Evolutionary conservation across 1,284 basidiomycete species (phyloP).

Genomic region (Hemileia vastatrix): DNA sequence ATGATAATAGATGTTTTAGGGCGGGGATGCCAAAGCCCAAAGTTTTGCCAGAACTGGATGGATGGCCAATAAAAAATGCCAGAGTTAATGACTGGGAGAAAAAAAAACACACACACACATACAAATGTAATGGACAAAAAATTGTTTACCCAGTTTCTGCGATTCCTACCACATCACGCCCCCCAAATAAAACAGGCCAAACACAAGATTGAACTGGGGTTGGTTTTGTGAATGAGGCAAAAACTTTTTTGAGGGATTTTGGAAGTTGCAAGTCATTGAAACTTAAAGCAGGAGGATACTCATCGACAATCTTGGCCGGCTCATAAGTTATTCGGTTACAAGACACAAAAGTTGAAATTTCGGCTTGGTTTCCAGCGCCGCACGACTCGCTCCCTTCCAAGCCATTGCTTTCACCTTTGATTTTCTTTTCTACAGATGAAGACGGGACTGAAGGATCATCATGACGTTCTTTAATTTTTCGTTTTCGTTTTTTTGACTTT

Average conservation of each 20-base stretch:
- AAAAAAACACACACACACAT: neutral
- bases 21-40: conserved; percentile 91
- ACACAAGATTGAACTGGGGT: conserved; percentile 93
- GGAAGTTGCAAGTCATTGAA: conserved; percentile 66
- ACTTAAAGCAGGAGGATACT: conserved; percentile 60
- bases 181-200: conserved; percentile 78
- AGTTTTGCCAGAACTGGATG: conserved; percentile 64
- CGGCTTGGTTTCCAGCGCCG: conserved; percentile 42
- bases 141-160: conserved; percentile 83
- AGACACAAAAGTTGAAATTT: conserved; percentile 57
- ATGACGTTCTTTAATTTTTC: too few species aligned
- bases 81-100: neutral
- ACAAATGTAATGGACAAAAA: conserved; percentile 2
- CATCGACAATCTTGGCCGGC: conserved; percentile 48
- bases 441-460: too few species aligned
- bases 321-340: conserved; percentile 65
- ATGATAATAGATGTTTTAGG: conserved; percentile 57
- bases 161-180: conserved; percentile 84
- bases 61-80: neutral
- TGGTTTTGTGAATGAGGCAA: conserved; percentile 69
- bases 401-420: too few species aligned
- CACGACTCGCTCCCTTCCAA: too few species aligned
- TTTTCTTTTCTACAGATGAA: too few species aligned
- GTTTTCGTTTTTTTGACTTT: too few species aligned
- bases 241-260: conserved; percentile 54